A percentile compares a stretch with the other conserved stretches of the same genome.
phyloP scores from a whole-genome alignment of 148 eudicot species.

The Euryodendron excelsum region DNA sequence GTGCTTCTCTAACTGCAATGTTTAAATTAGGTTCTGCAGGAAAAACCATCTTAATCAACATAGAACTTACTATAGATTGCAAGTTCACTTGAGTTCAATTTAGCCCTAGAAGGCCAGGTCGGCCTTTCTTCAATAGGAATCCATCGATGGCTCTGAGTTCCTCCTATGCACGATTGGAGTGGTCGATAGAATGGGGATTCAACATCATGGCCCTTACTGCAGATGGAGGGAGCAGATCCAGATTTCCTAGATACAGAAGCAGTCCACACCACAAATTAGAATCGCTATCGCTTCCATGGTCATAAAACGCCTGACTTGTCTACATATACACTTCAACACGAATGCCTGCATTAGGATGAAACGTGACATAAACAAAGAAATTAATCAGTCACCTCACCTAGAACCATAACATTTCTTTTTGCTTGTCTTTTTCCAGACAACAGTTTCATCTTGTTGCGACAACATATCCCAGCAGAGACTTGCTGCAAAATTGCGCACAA shows the following conservation, averaged over 20 bases:
- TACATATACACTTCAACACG: not conserved
- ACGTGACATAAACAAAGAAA: not conserved
- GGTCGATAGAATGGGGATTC: slow-evolving; percentile 87
- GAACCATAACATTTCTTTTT: slow-evolving; percentile 66
- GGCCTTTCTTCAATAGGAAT: slow-evolving; percentile 70
- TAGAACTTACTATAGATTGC: slow-evolving; percentile 55
- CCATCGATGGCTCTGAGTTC: slow-evolving; percentile 89
- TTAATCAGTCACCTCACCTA: slow-evolving; percentile 47
- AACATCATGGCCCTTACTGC: slow-evolving; percentile 71
- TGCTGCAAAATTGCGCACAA: slow-evolving; percentile 56
- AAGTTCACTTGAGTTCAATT: slow-evolving; percentile 63
- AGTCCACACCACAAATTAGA: slow-evolving; percentile 15
- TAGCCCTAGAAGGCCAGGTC: slow-evolving; percentile 84
- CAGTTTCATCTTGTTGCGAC: slow-evolving; percentile 94
- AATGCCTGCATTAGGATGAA: not conserved
- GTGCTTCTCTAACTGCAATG: slow-evolving; percentile 36
- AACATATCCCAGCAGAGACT: slow-evolving; percentile 87
- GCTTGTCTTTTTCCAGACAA: slow-evolving; percentile 89
- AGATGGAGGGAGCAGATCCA: slow-evolving; percentile 56
- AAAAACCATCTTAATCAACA: not conserved
- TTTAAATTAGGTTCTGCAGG: not conserved
- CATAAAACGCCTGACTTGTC: not conserved
- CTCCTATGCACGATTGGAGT: slow-evolving; percentile 80
- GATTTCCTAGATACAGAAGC: slow-evolving; percentile 55
- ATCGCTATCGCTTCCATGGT: not conserved